Conservation (phyloP, 768 basidiomycete species). For the Leucosporidium creatinivorum region DNA sequence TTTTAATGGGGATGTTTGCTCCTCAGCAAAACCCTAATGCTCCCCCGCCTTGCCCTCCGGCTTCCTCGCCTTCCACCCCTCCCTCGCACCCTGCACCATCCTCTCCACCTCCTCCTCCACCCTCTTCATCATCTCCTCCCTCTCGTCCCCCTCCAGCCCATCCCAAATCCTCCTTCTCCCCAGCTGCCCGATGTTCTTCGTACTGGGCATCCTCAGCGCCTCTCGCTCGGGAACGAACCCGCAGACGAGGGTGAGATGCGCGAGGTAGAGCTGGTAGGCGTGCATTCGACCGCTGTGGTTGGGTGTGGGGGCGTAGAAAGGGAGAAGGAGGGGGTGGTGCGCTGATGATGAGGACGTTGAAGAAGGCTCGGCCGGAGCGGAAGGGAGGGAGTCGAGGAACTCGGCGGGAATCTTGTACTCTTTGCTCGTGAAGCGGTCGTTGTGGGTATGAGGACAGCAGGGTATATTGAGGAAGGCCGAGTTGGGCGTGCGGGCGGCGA, state of each 20-base stretch:
- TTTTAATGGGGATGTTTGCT: too few species aligned
- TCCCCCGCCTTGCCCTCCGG: slow-evolving; percentile 31
- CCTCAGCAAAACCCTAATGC: not conserved
- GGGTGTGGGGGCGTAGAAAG: slow-evolving; percentile 36
- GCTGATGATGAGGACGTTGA: slow-evolving; percentile 29
- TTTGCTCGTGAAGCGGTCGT: slow-evolving; percentile 67
- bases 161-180: slow-evolving; percentile 45
- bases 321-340: slow-evolving; percentile 13
- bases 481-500: slow-evolving; percentile 57
- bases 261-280: slow-evolving; percentile 80
- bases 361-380: not conserved
- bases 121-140: not conserved
- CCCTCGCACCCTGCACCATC: not conserved
- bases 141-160: not conserved
- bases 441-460: slow-evolving; percentile 58
- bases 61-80: slow-evolving; percentile 24
- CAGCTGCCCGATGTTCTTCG: slow-evolving; percentile 83
- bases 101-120: not conserved
- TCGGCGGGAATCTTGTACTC: slow-evolving; percentile 49
- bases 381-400: slow-evolving; percentile 34
- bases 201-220: slow-evolving; percentile 79
- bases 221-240: slow-evolving; percentile 88
- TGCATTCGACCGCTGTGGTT: slow-evolving; percentile 57
- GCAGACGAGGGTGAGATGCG: slow-evolving; percentile 58
- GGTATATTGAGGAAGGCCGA: slow-evolving; percentile 54